Conservation (phyloP, 2,329 filamentous ascomycete species). For the Microsporum audouinii region DNA sequence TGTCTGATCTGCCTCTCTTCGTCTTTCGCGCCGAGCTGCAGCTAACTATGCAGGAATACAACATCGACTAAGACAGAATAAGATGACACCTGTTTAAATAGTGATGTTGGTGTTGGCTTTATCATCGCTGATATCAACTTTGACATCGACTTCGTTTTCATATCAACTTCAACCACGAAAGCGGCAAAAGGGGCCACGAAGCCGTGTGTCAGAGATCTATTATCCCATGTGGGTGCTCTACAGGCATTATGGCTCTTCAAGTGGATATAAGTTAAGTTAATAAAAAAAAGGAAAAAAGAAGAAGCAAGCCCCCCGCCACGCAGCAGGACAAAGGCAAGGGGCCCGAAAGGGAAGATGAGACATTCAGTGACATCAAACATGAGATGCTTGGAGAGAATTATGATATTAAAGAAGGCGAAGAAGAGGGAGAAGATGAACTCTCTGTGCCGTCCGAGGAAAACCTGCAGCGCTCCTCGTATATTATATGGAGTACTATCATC, state of each 20-base stretch:
- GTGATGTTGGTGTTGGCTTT: neutral
- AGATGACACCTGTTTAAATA: neutral
- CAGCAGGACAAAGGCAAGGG: neutral
- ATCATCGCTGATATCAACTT: neutral
- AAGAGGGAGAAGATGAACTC: neutral
- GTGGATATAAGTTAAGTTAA: neutral
- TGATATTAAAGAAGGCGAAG: neutral
- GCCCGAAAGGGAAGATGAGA: neutral
- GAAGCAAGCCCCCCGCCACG: constrained; percentile 1
- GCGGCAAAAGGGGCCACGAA: neutral
- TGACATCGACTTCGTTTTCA: neutral
- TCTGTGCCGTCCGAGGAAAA: neutral
- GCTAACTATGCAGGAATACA: neutral
- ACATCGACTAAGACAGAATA: neutral
- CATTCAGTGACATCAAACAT: neutral
- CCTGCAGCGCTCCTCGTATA: neutral
- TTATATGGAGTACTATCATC: neutral
- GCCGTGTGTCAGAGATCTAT: neutral
- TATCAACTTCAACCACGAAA: neutral
- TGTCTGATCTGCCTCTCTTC: neutral
- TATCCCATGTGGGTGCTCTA: constrained; percentile 3
- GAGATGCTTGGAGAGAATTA: neutral
- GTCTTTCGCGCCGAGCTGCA: neutral
- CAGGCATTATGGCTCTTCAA: neutral
- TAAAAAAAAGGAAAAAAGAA: neutral